Evolutionary conservation across 306 rosid species (phyloP).

Genomic region (Prinsepia uniflora): DNA sequence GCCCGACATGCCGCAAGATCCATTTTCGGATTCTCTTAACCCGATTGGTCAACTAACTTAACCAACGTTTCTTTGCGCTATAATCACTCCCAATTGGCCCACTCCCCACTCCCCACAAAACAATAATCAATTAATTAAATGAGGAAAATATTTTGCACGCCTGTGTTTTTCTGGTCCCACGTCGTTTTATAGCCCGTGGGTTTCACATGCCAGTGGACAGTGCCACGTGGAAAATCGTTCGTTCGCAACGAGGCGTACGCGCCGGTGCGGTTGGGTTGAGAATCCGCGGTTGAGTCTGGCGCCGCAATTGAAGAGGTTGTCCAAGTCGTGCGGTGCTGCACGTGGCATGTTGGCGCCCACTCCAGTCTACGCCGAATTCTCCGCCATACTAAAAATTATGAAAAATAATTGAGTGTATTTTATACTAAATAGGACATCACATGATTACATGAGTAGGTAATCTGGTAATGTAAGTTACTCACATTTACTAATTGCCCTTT

Average conservation of each 20-base stretch:
- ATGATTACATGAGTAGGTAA: no score
- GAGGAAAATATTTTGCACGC: not conserved
- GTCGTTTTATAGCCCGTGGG: not conserved
- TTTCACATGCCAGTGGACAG: not conserved
- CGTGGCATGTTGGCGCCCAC: constrained; percentile 31
- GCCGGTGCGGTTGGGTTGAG: constrained; percentile 7
- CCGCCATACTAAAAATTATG: not conserved
- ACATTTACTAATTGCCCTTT: no score
- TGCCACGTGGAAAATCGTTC: not conserved
- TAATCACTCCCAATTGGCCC: not conserved
- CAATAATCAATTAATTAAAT: not conserved
- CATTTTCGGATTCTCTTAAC: constrained; percentile 5
- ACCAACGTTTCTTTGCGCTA: constrained; percentile 17
- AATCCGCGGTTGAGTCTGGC: constrained; percentile 21
- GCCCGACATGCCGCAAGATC: constrained; percentile 18
- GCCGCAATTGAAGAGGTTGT: constrained; percentile 56
- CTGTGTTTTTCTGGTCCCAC: not conserved
- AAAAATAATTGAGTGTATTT: not conserved
- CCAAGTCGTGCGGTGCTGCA: constrained; percentile 20
- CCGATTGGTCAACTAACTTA: constrained; percentile 42
- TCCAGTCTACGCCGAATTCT: constrained; percentile 28
- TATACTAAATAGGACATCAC: not conserved
- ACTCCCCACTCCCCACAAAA: not conserved
- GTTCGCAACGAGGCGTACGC: no score
- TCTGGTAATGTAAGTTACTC: no score